Base-by-base conservation (phyloP, 768 basidiomycete species). In the Hypsizygus marmoreus region DNA sequence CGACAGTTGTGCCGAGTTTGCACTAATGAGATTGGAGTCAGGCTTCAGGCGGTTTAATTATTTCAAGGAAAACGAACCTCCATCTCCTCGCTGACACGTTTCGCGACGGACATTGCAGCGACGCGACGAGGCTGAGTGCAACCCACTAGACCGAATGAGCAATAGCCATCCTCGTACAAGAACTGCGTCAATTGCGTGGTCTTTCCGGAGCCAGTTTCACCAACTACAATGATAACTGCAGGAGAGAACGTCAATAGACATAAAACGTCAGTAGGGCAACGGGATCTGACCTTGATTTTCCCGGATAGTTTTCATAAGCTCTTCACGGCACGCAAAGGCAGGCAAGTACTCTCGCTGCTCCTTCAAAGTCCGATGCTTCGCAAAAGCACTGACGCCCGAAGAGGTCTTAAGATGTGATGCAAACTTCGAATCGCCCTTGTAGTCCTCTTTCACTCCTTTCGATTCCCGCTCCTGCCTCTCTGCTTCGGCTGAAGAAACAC, bases 161-260 rank as follows among this genome's bases (percentile, higher is more conserved):
- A 91, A 65, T 95, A 99, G 0, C 97, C 97, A 51, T 99, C 97
- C 64, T 99, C 97, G 61, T 97, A 91, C 50, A 99, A 66, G 69
- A 93, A 99, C 61, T 99, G 97, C 0, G 91, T 74, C 5, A 99
- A 73, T 64, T 99, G 97, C 0, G 97, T 98, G 1, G 97, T 99
- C 71, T 99, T 99, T 5, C 97, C 97, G 0, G 95, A 98, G 8
- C 97, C 97, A n/a, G 97, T 99, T 68, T 99, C 97, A n/a, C 97
- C 97, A 30, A 99, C 90, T 29, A 98, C 92, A 45, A 99, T 83
- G 36, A 90, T 75, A 28, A 98, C 97, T 97, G 10, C 13, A 53
- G 39, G 20, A 17, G 12, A 13, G 29, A 36, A 49, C 43, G 53
- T 28, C 50, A 40, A 22, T 16, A 4, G 26, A 26, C 30, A 20